Base-by-base conservation (phyloP, 768 basidiomycete genomes). In the Panaeolus papilionaceus region DNA sequence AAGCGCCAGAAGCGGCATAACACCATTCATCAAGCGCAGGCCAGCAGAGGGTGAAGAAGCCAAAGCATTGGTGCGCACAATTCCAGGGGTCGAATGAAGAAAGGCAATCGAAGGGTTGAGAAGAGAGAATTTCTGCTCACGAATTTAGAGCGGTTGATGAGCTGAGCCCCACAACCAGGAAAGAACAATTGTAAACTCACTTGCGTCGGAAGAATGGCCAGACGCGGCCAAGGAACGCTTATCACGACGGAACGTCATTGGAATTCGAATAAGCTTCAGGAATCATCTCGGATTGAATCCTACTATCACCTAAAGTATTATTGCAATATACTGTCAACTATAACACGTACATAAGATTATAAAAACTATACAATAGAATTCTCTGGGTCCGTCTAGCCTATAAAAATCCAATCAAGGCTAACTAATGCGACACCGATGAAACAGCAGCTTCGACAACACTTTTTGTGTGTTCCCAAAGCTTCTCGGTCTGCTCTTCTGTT, bases 21-120 rank as follows among this genome's bases (percentile, higher is more conserved):
- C 14, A 28, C 77, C 0, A 38, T 72, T 64, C 0, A 75, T 37
- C 16, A 68, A 61, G 40, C 71, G 75, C 39, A 79, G 44, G 18
- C 73, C 23, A 20, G 66, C 40, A 5, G 78, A 76, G n/a, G 78
- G 73, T 4, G 79, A 77, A 5, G 72, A 67, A 3, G 69, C 38
- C 39, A 76, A 49, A 6, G 81, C 37, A 8, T 66, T 64, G 0
- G 84, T 84, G 16, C 78, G 74, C 12, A 85, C 84, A 3, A 71
- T 40, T 4, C 83, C 84, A 1, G 83, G 82, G 45, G 75, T 77
- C 0, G 78, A 71, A 67, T 84, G 83, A 8, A 79, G 74, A 69
- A 84, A 85, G 0, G 79, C 76, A 11, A 83, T 65, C 11, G 47
- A 71, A 7, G 82, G 82, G 40, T 84, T 70, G 10, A 71, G 76